Evolutionary conservation across 257 asterid species (phyloP).

Genomic region (Capsicum pubescens): DNA sequence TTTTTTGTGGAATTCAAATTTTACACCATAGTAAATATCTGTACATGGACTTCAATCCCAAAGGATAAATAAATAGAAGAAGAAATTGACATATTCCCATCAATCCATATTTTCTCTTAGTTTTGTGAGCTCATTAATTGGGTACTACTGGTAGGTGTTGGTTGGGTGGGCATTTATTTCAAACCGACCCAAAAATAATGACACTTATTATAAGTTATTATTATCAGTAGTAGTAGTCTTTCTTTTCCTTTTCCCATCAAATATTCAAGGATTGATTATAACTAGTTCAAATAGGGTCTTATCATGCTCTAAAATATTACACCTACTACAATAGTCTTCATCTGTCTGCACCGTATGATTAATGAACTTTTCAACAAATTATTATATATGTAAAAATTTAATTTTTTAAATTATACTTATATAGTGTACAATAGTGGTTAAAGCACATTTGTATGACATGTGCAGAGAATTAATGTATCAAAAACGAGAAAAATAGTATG

Average conservation of each 20-base stretch:
- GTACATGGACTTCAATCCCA: neutral
- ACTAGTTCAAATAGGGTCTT: neutral
- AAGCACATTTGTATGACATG: too few species aligned
- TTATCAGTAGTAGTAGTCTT: too few species aligned
- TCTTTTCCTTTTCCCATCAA: neutral
- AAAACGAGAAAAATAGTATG: neutral
- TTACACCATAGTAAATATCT: neutral
- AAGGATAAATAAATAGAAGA: constrained; percentile 3
- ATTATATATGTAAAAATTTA: neutral
- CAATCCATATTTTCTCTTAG: neutral
- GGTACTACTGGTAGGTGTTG: constrained; percentile 31
- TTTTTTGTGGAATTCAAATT: neutral
- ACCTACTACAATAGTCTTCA: neutral
- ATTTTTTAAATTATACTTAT: too few species aligned
- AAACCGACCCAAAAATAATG: constrained; percentile 35
- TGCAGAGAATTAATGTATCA: neutral
- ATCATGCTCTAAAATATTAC: constrained; percentile 19
- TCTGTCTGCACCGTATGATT: neutral
- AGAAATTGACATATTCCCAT: neutral
- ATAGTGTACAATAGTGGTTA: too few species aligned
- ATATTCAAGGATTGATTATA: neutral
- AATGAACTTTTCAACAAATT: neutral
- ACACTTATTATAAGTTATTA: neutral
- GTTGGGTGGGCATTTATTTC: constrained; percentile 32
- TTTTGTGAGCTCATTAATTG: constrained; percentile 32